Base-by-base conservation (phyloP, 257 asterid genomes). In the Anisodus acutangulus region DNA sequence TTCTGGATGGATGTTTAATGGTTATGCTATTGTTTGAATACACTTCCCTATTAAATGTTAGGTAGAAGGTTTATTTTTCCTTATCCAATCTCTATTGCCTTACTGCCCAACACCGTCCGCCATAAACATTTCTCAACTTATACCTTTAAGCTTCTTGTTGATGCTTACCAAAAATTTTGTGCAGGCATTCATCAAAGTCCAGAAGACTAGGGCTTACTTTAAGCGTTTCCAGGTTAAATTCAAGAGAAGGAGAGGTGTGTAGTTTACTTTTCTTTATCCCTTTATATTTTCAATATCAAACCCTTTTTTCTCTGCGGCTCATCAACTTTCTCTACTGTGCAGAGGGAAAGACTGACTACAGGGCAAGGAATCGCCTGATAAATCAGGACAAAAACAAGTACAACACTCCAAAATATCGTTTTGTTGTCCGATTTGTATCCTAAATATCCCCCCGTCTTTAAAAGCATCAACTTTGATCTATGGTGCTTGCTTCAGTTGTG, bases 271-370 rank as follows among this genome's bases (percentile, higher is more conserved):
- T 78, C 58, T 8, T 59, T 59, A 57, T 55, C 63, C 6, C 15
- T 31, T 79, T 39, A 58, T 49, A 15, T 58, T 81, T 81, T 16
- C 9, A 3, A 19, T 19, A 19, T 81, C 60, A 45, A 4, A 83
- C 41, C 41, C 15, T 39, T 55, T 31, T 43, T 31, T 4, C 10
- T 41, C 60, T 3, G 54, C 17, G 31, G 31, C 37, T 63, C 51
- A 16, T 84, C 11, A 45, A 45, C 3, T 62, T 86, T 59, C 43
- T 39, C 13, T 80, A 5, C 59, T 62, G 51, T 84, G 83, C 87
- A 94, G 98, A 91, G 94, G 98, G 98, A 12, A 93, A 94, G 92
- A 94, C 98, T 8, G 97, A 94, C 86, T 94, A 93, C 37, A 79
- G 98, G 49, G 98, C 98, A 1, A 92, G 98, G 87, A 94, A 90